A percentile compares a stretch with the other conserved stretches of the same genome.
Evolutionary conservation across 805 yeast genomes (phyloP).

Genomic region (Sugiyamaella mastotermitis): DNA sequence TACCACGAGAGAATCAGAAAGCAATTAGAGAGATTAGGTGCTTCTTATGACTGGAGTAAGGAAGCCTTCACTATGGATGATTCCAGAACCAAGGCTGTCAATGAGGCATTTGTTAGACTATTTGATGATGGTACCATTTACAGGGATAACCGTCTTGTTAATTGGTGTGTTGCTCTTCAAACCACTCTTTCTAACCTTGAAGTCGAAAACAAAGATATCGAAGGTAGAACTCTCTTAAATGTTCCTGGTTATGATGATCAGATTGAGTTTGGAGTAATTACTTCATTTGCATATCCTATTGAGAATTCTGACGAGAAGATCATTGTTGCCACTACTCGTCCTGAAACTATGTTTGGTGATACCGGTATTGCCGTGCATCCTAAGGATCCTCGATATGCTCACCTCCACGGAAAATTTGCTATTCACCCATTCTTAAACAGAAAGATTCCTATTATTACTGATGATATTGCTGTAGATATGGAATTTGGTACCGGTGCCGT

Average conservation of each 20-base stretch:
- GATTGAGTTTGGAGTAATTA: conserved; percentile 93
- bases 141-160: conserved; percentile 87
- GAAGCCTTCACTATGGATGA: conserved; percentile 93
- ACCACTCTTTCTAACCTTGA: conserved; percentile 96
- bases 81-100: conserved; percentile 68
- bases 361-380: conserved; percentile 98
- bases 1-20: conserved; percentile 80
- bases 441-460: conserved; percentile 81
- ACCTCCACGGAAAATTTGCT: conserved; percentile 89
- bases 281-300: conserved; percentile 90
- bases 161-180: conserved; percentile 93
- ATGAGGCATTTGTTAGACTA: conserved; percentile 82
- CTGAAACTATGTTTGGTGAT: conserved; percentile 97
- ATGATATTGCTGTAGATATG: conserved; percentile 95
- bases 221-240: conserved; percentile 71
- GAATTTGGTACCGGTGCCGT: conserved; percentile 99
- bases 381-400: conserved; percentile 84
- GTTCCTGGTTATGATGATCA: conserved; percentile 90
- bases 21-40: conserved; percentile 85
- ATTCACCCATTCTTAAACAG: conserved; percentile 86
- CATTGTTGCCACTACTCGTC: conserved; percentile 96
- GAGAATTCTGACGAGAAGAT: conserved; percentile 80
- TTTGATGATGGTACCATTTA: conserved; percentile 95
- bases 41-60: conserved; percentile 93
- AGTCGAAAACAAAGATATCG: conserved; percentile 85